Conservation (phyloP, 768 basidiomycete species). For the Lentinula raphanica region DNA sequence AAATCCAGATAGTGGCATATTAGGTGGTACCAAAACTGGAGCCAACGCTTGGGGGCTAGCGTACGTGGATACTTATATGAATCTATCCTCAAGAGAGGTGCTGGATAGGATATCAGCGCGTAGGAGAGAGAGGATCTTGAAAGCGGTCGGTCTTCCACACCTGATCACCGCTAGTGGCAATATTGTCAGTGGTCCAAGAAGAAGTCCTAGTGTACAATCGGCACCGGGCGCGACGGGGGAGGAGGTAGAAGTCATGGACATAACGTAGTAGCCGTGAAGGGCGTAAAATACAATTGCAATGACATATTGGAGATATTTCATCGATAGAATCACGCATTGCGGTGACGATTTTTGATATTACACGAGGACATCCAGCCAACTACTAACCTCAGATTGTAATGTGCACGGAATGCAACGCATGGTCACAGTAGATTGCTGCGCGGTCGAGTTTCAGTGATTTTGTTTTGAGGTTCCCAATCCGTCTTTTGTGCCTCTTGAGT, state of each 20-base stretch:
- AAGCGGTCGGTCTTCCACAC: not conserved
- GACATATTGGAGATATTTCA: too few species aligned
- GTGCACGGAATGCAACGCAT: too few species aligned
- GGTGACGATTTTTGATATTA: too few species aligned
- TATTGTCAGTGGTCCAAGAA: not conserved
- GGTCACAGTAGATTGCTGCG: too few species aligned
- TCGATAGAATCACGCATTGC: too few species aligned
- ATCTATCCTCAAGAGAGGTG: slow-evolving; percentile 13
- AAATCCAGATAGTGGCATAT: slow-evolving; percentile 28
- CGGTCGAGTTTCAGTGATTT: too few species aligned
- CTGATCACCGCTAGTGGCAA: not conserved
- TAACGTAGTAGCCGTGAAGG: not conserved
- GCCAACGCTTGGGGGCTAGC: slow-evolving; percentile 78
- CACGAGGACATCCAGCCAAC: too few species aligned
- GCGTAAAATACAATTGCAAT: too few species aligned
- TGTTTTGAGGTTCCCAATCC: too few species aligned
- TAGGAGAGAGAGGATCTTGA: not conserved
- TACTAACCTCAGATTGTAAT: too few species aligned
- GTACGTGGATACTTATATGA: slow-evolving; percentile 64
- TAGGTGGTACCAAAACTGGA: slow-evolving; percentile 72
- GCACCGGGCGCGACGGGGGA: not conserved
- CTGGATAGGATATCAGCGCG: not conserved
- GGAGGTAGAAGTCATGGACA: not conserved
- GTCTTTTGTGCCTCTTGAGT: too few species aligned
- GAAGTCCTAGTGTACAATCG: not conserved